Base-by-base conservation (phyloP, 2,329 filamentous ascomycete genomes). In the Xylaria sp. region DNA sequence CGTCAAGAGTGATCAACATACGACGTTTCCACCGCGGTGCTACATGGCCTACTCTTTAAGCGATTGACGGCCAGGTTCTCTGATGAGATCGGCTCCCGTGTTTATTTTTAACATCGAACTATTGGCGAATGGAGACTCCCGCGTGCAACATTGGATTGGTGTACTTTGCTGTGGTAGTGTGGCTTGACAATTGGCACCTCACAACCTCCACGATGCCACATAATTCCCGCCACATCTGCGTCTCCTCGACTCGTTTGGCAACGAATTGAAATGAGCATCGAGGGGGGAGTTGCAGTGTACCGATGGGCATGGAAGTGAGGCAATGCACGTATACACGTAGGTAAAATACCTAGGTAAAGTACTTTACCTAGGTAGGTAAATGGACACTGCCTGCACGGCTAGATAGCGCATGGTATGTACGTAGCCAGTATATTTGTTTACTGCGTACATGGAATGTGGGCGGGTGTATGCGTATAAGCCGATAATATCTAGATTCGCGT, bases 111-210 rank as follows among this genome's bases (percentile, higher is more conserved):
- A 52, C 42, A 11, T 39, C 18, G 24, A 54, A 50, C 38, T 52
- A 60, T 57, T 60, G 45, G 50, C 19, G 38, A 41, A 58, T 56
- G 52, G 58, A 58, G 58, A 61, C 58, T 59, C 58, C 58, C 52
- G 58, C 50, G 39, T 56, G 52, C 11, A 52, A 43, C 45, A 42
- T 61, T 52, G 58, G 11, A 26, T 6, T n/a, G n/a, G n/a, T 55
- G 57, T 60, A 55, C 29, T 7, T 34, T 61, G 52, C 54, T 52
- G 58, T 50, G 50, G 48, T 56, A 13, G 17, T 55, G 56, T 59
- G 56, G 56, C 53, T 56, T 60, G 54, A 49, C 38, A 22, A 47
- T 42, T 48, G 42, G 20, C 11, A 26, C 9, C 29, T 7, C 29
- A 34, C 29, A 34, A 34, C 29, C 46, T 20, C 17, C 20, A 42